Percentiles rank a stretch among this genome's conserved stretches.
These are phyloP conservation scores for Xylariomycetidae sp. DNA, from an alignment of 2,329 filamentous ascomycete species.

Conservation along the genomic window DNA sequence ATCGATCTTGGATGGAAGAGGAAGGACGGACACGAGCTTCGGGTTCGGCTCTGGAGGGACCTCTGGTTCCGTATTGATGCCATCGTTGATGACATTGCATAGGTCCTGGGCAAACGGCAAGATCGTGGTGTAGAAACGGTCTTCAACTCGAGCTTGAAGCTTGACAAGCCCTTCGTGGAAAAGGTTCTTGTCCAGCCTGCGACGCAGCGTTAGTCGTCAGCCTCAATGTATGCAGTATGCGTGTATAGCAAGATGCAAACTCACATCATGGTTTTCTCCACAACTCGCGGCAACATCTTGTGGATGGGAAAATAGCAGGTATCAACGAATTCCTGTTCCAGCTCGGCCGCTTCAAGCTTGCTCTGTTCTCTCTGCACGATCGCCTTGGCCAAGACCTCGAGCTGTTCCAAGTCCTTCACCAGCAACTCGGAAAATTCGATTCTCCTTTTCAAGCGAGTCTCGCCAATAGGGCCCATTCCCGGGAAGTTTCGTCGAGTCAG, in stretches of 20 bases:
- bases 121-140: slow-evolving; percentile 52
- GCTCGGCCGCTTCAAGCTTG: slow-evolving; percentile 70
- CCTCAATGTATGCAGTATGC: too few relatives aligned
- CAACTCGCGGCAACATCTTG: slow-evolving; percentile 66
- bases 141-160: slow-evolving; percentile 47
- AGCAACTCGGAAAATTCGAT: slow-evolving; percentile 82
- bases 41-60: slow-evolving; percentile 19
- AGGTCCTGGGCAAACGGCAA: slow-evolving; percentile 52
- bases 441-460: slow-evolving; percentile 68
- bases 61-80: slow-evolving; percentile 41
- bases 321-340: slow-evolving; percentile 76
- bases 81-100: slow-evolving; percentile 45
- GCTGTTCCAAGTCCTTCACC: slow-evolving; percentile 68
- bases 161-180: slow-evolving; percentile 47
- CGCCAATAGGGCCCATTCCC: slow-evolving; percentile 84
- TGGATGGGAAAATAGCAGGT: slow-evolving; percentile 87
- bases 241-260: slow-evolving; percentile 34
- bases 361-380: slow-evolving; percentile 69
- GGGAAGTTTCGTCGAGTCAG: slow-evolving; percentile 91
- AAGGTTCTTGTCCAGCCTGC: slow-evolving; percentile 59
- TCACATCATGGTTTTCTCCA: slow-evolving; percentile 77
- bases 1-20: slow-evolving; percentile 43
- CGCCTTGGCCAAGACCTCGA: slow-evolving; percentile 63
- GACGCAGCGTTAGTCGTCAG: slow-evolving; percentile 27
- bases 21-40: slow-evolving; percentile 33